Evolutionary conservation across 352 stramenopile genomes (phyloP).

Genomic region (Pythium plurisporium): DNA sequence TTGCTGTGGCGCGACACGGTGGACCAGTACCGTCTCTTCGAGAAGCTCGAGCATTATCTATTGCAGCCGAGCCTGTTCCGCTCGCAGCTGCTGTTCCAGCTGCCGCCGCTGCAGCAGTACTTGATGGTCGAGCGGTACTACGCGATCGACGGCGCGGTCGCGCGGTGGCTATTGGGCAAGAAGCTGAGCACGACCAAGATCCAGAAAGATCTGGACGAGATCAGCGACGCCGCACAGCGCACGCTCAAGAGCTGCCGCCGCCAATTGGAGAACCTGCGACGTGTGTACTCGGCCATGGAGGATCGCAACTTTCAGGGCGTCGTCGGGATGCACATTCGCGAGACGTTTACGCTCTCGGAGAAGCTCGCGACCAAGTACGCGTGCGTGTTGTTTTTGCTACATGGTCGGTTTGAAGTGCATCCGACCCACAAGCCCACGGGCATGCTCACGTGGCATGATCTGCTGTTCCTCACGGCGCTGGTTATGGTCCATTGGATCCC

Average conservation of each 20-base stretch:
- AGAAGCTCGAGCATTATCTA: constrained; percentile 82
- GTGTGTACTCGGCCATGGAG: constrained; percentile 68
- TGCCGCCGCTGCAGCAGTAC: constrained; percentile 67
- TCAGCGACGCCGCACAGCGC: constrained; percentile 57
- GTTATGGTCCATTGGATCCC: constrained; percentile 78
- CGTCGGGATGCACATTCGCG: constrained; percentile 35
- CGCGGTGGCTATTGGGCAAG: constrained; percentile 71
- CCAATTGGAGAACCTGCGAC: constrained; percentile 74
- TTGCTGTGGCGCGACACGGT: constrained; percentile 75
- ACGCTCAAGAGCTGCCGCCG: constrained; percentile 73
- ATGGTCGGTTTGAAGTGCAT: constrained; percentile 75
- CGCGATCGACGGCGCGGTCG: constrained; percentile 59
- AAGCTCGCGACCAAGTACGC: constrained; percentile 72
- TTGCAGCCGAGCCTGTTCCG: constrained; percentile 74
- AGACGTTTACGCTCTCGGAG: constrained; percentile 67
- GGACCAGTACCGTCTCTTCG: constrained; percentile 80
- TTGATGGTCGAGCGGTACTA: constrained; percentile 85
- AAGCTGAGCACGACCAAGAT: constrained; percentile 71
- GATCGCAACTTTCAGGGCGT: constrained; percentile 78
- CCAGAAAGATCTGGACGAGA: constrained; percentile 84
- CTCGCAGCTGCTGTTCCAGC: constrained; percentile 80
- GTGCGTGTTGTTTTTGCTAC: constrained; percentile 76
- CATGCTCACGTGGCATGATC: constrained; percentile 61
- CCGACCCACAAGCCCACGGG: constrained; percentile 43
- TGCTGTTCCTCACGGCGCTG: constrained; percentile 66